These are phyloP conservation scores for Globisporangium parvum DNA, from an alignment of 352 stramenopile genomes.

Conservation along the genomic window DNA sequence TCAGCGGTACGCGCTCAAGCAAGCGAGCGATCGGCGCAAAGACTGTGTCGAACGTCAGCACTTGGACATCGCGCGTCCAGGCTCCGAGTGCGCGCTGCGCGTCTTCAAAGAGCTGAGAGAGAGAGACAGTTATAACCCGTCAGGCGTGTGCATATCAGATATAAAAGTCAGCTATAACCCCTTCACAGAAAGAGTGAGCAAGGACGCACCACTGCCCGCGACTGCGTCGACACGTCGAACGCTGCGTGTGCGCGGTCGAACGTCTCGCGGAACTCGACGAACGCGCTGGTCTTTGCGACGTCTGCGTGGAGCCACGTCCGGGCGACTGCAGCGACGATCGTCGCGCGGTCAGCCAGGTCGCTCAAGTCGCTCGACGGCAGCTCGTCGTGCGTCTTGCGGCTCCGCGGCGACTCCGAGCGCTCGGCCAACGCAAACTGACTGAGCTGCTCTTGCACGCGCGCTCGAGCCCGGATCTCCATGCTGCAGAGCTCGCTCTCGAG, in stretches of 20 bases:
- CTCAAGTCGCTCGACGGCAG: slow-evolving; percentile 15
- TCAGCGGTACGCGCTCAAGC: slow-evolving; percentile 36
- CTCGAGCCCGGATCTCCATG: slow-evolving; percentile 37
- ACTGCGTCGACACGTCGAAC: slow-evolving; percentile 12
- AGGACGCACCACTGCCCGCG: slow-evolving; percentile 10
- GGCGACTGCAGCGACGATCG: slow-evolving; percentile 30
- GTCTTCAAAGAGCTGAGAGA: slow-evolving; percentile 38
- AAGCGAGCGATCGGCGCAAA: slow-evolving; percentile 52
- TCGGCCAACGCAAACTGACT: slow-evolving; percentile 19
- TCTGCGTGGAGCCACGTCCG: slow-evolving; percentile 51
- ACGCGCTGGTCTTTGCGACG: slow-evolving; percentile 26
- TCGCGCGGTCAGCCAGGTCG: slow-evolving; percentile 32
- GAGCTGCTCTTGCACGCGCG: slow-evolving; percentile 57
- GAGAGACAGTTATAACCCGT: too few relatives aligned
- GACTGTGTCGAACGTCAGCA: slow-evolving; percentile 70
- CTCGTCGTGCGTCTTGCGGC: slow-evolving; percentile 27
- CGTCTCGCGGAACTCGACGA: slow-evolving; percentile 51
- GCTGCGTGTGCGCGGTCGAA: slow-evolving; percentile 4
- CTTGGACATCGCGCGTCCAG: slow-evolving; percentile 52
- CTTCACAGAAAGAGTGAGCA: neutral
- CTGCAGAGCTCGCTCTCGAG: slow-evolving; percentile 44
- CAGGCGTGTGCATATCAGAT: neutral
- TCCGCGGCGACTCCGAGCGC: neutral
- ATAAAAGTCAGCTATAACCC: neutral
- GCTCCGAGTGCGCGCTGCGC: slow-evolving; percentile 32